Percentiles rank a stretch among this genome's conserved stretches.
Conservation (phyloP, 2,329 filamentous ascomycete genomes). For the Grosmannia penicillata region DNA sequence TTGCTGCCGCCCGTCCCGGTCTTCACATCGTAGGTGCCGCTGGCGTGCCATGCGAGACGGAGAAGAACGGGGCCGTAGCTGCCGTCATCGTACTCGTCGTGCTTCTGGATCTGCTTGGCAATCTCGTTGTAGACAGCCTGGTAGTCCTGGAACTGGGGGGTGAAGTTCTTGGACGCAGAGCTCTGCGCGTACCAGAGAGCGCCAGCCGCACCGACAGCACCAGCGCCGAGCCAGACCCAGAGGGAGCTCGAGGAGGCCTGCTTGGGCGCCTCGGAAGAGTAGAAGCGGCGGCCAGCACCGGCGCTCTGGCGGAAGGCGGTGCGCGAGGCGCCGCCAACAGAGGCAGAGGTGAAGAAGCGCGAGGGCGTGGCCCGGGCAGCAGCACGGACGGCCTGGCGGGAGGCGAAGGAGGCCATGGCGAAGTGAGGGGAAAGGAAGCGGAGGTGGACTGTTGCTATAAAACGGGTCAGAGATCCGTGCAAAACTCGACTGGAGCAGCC, state of each 20-base stretch:
- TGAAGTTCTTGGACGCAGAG: conserved; percentile 44
- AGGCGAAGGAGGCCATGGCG: conserved; percentile 27
- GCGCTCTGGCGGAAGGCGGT: conserved; percentile 52
- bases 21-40: conserved; percentile 79
- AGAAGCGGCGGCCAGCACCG: conserved; percentile 52
- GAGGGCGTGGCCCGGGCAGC: conserved; percentile 37
- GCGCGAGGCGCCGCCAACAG: conserved; percentile 44
- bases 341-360: conserved; percentile 30
- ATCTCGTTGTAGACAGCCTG: conserved; percentile 89
- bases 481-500: neutral
- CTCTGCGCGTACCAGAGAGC: conserved; percentile 52
- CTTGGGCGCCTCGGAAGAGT: conserved; percentile 54
- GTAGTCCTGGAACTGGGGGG: conserved; percentile 73
- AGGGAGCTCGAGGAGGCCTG: conserved; percentile 24
- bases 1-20: conserved; percentile 88
- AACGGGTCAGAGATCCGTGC: neutral
- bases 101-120: conserved; percentile 64
- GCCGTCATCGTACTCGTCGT: conserved; percentile 92
- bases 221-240: conserved; percentile 44
- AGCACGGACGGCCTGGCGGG: conserved; percentile 40
- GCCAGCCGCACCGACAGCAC: conserved; percentile 43
- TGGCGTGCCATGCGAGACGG: conserved; percentile 85
- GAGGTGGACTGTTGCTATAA: too few species aligned
- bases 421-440: neutral
- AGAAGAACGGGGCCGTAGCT: conserved; percentile 88